Conservation (phyloP, 2,329 filamentous ascomycete genomes). For the Cyclaneusma minus region DNA sequence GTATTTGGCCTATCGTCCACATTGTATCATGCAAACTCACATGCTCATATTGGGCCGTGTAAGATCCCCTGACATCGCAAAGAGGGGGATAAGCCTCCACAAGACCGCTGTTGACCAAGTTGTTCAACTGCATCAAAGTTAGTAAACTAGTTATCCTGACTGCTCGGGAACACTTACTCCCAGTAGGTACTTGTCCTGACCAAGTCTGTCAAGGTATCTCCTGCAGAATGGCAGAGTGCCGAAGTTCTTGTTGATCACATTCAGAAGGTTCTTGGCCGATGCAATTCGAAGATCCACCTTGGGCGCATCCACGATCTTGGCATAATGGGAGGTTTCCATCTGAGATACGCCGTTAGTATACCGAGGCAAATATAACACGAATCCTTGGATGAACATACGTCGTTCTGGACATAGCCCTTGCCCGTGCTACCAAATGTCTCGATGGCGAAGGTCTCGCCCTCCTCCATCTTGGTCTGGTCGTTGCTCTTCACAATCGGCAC, state of each 20-base stretch:
- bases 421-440: conserved; percentile 93
- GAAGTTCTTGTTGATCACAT: conserved; percentile 91
- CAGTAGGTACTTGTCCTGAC: conserved; percentile 85
- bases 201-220: conserved; percentile 81
- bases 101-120: conserved; percentile 65
- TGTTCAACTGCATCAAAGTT: conserved; percentile 51
- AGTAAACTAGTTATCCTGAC: conserved; percentile 11
- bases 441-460: conserved; percentile 88
- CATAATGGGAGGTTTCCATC: conserved; percentile 80
- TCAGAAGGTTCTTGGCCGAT: conserved; percentile 74
- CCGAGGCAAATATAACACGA: conserved; percentile 8
- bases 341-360: conserved; percentile 19
- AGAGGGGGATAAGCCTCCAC: conserved; percentile 84
- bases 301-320: conserved; percentile 54
- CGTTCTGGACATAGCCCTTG: conserved; percentile 73
- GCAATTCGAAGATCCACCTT: conserved; percentile 63
- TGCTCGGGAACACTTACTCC: conserved; percentile 41
- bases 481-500: conserved; percentile 84
- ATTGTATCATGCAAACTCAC: conserved; percentile 28
- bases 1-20: conserved; percentile 5
- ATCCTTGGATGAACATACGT: conserved; percentile 36
- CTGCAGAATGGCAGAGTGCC: conserved; percentile 83
- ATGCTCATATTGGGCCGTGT: conserved; percentile 89
- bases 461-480: conserved; percentile 93
- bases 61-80: conserved; percentile 84